phyloP scores from a whole-genome alignment of 139 green algal genomes.

The Nannochloris sp. region DNA sequence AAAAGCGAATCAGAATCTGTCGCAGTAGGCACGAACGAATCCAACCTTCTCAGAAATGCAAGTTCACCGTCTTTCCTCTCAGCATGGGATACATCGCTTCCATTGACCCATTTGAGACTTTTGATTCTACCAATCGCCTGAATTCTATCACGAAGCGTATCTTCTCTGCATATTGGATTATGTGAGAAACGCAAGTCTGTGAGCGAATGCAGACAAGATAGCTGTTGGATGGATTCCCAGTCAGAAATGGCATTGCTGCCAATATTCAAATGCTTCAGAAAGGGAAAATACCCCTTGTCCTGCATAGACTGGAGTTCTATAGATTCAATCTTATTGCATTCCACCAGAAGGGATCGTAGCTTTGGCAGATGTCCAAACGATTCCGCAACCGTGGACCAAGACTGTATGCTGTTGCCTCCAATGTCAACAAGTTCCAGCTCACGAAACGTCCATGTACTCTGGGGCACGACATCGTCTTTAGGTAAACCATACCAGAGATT shows the following conservation, averaged over 20 bases:
- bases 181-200: conserved; percentile 53
- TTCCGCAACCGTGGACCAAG: conserved; percentile 36
- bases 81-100: conserved; percentile 40
- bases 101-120: conserved; percentile 58
- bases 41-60: conserved; percentile 48
- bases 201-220: conserved; percentile 53
- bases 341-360: conserved; percentile 50
- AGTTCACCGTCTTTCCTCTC: conserved; percentile 72
- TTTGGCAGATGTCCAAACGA: conserved; percentile 40
- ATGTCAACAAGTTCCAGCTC: conserved; percentile 31
- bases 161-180: conserved; percentile 45
- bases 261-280: not conserved
- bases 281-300: not conserved
- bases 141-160: conserved; percentile 39
- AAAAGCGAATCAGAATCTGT: too few relatives aligned
- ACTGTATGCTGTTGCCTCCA: conserved; percentile 25
- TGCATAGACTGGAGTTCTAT: conserved; percentile 4
- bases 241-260: conserved; percentile 19
- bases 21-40: not conserved
- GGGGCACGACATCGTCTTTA: too few relatives aligned
- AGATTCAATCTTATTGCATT: conserved; percentile 38
- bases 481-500: too few relatives aligned
- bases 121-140: conserved; percentile 58
- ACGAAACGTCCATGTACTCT: not conserved
- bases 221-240: conserved; percentile 47